Evolutionary conservation across 176 grass and related monocot species (phyloP), one percentile per base, ranked within the genome.

Genomic region (Aegilops umbellulata): DNA sequence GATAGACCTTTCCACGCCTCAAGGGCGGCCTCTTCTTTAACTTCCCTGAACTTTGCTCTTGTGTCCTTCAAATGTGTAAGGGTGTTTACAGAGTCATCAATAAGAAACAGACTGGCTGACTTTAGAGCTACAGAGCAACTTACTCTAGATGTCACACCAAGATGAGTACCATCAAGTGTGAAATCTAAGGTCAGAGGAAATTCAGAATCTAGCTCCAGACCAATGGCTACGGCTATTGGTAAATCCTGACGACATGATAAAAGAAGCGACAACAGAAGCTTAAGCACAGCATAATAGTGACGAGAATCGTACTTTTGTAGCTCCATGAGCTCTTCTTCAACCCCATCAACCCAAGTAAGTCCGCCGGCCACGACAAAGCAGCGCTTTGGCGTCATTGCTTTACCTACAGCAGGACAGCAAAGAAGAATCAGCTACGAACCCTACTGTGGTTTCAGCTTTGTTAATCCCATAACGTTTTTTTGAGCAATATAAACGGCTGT

Each of bases 1-100:
- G 87, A 66, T 88, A 95, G 23, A 95, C 83, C 83, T 88, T 95
- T 20, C 93, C 91, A 87, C 86, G 88, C 77, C 93, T 93, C 71
- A 98, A 87, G 27, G 91, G 93, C 44, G 89, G 58, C 49, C 87
- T 91, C 83, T 92, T 95, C 85, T 81, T 98, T 89, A 80, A 32
- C 80, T 87, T 98, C 58, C 81, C 67, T 49, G 84, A 51, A 77
- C 53, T 86, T 86, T 93, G 34, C 60, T 90, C 89, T 74, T 84
- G 15, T 76, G 76, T 49, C 76, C 89, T 91, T 87, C n/a, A 84
- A 87, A 78, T 66, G 26, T 66, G 57, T 8, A 65, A 66, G 77
- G 60, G 24, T 83, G 20, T 86, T 71, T 64, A 30, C 65, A 72
- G 31, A 71, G 81, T 44, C 10, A 58, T 27, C 30, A 65, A 73